phyloP scores from a whole-genome alignment of 2,329 filamentous ascomycete species.

The Phyllosticta citribraziliensis region DNA sequence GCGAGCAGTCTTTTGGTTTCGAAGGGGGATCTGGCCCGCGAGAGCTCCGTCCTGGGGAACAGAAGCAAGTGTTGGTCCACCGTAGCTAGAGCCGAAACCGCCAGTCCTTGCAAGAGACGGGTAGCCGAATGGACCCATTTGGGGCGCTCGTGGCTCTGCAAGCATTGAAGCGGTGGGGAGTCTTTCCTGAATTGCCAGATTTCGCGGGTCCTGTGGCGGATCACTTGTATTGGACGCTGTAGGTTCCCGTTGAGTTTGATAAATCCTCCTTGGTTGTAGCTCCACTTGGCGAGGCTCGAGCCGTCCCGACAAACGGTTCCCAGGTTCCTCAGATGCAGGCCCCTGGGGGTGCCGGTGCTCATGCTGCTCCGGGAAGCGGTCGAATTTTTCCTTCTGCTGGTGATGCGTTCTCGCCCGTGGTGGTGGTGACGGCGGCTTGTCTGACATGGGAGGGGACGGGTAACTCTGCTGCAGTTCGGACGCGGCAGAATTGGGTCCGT shows the following conservation, averaged over 20 bases:
- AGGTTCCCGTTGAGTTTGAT: constrained; percentile 1
- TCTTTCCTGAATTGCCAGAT: neutral
- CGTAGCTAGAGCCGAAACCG: constrained; percentile 4
- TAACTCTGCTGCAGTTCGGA: constrained; percentile 30
- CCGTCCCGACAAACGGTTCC: constrained; percentile 2
- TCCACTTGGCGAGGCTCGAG: neutral
- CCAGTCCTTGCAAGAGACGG: constrained; percentile 1
- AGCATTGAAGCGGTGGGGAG: neutral
- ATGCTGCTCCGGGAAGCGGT: constrained; percentile 7
- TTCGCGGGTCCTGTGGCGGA: neutral
- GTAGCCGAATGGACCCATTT: constrained; percentile 9
- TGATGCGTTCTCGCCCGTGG: constrained; percentile 16
- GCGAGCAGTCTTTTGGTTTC: constrained; percentile 26
- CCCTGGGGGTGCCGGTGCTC: constrained; percentile 3
- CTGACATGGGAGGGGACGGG: constrained; percentile 44
- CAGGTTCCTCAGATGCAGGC: neutral
- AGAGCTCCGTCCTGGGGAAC: constrained; percentile 2
- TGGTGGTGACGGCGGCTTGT: constrained; percentile 33
- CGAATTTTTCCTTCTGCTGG: constrained; percentile 10
- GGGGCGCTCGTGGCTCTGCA: neutral
- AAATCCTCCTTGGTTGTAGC: constrained; percentile 6
- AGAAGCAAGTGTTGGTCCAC: constrained; percentile 1
- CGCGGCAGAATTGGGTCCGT: constrained; percentile 13
- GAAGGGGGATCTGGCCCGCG: constrained; percentile 1
- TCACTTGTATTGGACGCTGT: neutral